Evolutionary conservation across 495 filamentous ascomycete species (phyloP).

Genomic region (Talaromyces trachyspermus): DNA sequence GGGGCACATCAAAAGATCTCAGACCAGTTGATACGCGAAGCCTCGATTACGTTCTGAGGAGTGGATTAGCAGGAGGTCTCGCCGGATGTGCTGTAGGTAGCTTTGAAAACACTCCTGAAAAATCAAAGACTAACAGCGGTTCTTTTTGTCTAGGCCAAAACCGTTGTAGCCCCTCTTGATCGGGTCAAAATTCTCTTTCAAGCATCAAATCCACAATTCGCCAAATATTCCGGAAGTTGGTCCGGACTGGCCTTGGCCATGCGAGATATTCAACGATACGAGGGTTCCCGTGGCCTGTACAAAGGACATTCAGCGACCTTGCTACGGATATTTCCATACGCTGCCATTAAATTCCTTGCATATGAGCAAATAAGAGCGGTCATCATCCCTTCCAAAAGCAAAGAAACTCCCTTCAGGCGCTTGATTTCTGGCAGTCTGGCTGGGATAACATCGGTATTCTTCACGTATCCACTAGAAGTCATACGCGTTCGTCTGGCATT

Average conservation of each 20-base stretch:
- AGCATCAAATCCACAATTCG: conserved; percentile 85
- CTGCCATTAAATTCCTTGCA: conserved; percentile 92
- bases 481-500: conserved; percentile 89
- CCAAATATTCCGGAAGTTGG: conserved; percentile 87
- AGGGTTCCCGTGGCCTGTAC: conserved; percentile 72
- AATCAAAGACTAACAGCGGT: neutral
- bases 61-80: conserved; percentile 76
- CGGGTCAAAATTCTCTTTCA: conserved; percentile 99
- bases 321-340: conserved; percentile 93
- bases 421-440: conserved; percentile 73
- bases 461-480: conserved; percentile 91
- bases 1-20: conserved; percentile 7
- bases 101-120: neutral
- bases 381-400: conserved; percentile 57
- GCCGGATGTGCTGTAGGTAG: conserved; percentile 76
- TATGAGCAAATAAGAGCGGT: conserved; percentile 87
- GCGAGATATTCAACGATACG: conserved; percentile 67
- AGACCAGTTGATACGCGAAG: conserved; percentile 58
- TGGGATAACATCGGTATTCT: conserved; percentile 84
- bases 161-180: conserved; percentile 89
- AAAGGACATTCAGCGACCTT: conserved; percentile 91
- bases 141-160: conserved; percentile 67
- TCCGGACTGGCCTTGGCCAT: conserved; percentile 69
- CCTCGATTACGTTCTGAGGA: conserved; percentile 72
- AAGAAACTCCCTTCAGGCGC: conserved; percentile 76